A percentile compares a stretch with the other conserved stretches of the same genome.
These are phyloP conservation scores for Apiospora arundinis DNA, from an alignment of 2,329 filamentous ascomycete genomes.

Conservation along the genomic window DNA sequence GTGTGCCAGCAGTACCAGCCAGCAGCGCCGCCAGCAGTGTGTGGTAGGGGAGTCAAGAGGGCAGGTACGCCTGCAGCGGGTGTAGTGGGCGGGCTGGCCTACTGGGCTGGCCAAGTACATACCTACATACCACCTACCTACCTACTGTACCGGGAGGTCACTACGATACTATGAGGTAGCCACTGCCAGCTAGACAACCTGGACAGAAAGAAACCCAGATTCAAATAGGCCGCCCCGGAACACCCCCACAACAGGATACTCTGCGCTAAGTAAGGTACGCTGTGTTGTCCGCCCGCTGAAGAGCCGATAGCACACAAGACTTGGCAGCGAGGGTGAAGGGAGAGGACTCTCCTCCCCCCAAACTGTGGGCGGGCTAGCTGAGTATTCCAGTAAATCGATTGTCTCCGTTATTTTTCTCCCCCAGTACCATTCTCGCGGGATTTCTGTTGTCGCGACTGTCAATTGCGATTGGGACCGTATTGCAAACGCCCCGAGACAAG, in stretches of 20 bases:
- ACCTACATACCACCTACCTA: too few species aligned
- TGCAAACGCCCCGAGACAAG: neutral
- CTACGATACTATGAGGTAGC: too few species aligned
- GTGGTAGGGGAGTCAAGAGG: too few species aligned
- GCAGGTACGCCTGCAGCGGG: neutral
- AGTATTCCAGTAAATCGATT: neutral
- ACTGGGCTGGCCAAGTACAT: too few species aligned
- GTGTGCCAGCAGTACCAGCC: neutral
- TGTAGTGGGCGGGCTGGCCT: neutral
- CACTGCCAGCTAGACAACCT: neutral
- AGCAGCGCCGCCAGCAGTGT: neutral
- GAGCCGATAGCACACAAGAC: neutral
- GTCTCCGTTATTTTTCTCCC: slow-evolving; percentile 1
- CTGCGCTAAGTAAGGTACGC: neutral
- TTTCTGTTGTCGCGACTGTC: neutral
- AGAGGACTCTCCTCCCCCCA: neutral
- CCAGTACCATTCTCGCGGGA: slow-evolving; percentile 7
- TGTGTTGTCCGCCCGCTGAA: slow-evolving; percentile 17
- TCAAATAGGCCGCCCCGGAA: slow-evolving; percentile 10
- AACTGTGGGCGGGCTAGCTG: neutral
- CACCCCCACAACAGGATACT: slow-evolving; percentile 11
- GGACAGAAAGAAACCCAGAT: neutral
- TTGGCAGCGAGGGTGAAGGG: neutral
- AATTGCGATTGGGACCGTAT: neutral
- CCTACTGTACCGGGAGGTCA: too few species aligned